phyloP scores from a whole-genome alignment of 768 basidiomycete genomes.

The Tephrocybe rancida region DNA sequence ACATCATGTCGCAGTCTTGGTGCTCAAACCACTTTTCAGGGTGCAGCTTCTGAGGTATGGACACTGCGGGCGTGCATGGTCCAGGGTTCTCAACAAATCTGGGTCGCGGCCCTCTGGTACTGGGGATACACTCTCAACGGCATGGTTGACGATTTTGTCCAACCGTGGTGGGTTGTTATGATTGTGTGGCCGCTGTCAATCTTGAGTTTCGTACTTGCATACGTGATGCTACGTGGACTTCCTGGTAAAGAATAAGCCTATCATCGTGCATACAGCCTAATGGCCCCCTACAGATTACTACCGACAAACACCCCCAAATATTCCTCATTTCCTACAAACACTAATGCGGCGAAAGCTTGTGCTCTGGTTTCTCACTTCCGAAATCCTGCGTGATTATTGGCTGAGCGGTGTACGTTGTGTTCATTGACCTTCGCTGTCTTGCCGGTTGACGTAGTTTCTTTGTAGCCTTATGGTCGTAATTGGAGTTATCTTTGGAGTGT shows the following conservation, averaged over 20 bases:
- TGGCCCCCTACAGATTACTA: conserved; percentile 65
- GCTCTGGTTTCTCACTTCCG: conserved; percentile 92
- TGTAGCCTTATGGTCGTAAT: conserved; percentile 86
- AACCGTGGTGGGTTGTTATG: conserved; percentile 85
- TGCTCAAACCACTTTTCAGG: conserved; percentile 39
- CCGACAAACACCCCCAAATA: conserved; percentile 92
- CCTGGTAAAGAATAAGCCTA: conserved; percentile 56
- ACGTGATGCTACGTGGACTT: conserved; percentile 82
- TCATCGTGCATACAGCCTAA: neutral
- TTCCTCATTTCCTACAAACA: conserved; percentile 88
- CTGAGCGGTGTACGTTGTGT: conserved; percentile 68
- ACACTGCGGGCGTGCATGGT: conserved; percentile 87
- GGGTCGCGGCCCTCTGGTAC: conserved; percentile 94
- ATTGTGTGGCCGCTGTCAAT: conserved; percentile 81
- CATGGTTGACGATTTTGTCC: conserved; percentile 44
- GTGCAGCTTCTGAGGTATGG: conserved; percentile 96
- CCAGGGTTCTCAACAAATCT: conserved; percentile 93
- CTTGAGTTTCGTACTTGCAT: conserved; percentile 75
- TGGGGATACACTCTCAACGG: conserved; percentile 85
- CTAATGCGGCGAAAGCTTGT: conserved; percentile 89
- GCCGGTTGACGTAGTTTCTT: conserved; percentile 15
- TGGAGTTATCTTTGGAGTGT: conserved; percentile 93
- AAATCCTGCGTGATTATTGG: conserved; percentile 89
- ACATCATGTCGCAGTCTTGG: conserved; percentile 4
- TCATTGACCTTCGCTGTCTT: neutral